Conservation (phyloP, 2,329 filamentous ascomycete species). For the Tolypocladium capitatum region DNA sequence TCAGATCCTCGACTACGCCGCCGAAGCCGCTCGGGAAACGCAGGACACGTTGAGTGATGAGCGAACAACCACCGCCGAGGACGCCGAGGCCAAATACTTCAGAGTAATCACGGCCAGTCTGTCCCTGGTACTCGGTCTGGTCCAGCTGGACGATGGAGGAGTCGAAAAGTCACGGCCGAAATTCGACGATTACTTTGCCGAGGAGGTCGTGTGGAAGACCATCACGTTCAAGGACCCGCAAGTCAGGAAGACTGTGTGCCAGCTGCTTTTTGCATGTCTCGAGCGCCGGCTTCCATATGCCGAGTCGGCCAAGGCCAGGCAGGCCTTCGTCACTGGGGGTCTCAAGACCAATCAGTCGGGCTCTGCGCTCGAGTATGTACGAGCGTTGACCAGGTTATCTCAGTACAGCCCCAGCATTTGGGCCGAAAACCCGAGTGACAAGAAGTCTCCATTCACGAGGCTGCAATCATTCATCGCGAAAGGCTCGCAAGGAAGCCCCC, state of each 20-base stretch:
- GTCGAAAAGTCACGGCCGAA: conserved; percentile 44
- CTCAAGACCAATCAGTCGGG: conserved; percentile 59
- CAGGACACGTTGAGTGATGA: conserved; percentile 77
- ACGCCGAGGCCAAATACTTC: conserved; percentile 74
- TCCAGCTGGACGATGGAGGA: conserved; percentile 36
- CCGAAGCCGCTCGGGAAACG: conserved; percentile 69
- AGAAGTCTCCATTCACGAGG: conserved; percentile 39
- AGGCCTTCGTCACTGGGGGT: conserved; percentile 56
- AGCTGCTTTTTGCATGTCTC: conserved; percentile 36
- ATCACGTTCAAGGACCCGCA: conserved; percentile 48
- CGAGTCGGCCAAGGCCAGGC: conserved; percentile 37
- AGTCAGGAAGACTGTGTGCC: conserved; percentile 37
- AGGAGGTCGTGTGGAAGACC: conserved; percentile 53
- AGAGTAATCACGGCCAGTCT: conserved; percentile 51
- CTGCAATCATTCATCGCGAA: conserved; percentile 64
- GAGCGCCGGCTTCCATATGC: conserved; percentile 33
- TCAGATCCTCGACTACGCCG: conserved; percentile 70
- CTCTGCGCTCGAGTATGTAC: conserved; percentile 59
- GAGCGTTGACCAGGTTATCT: conserved; percentile 55
- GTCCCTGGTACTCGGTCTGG: conserved; percentile 39
- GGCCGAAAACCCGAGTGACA: conserved; percentile 40
- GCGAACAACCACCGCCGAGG: conserved; percentile 68
- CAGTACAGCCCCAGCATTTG: conserved; percentile 54
- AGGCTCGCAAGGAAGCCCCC: conserved; percentile 67
- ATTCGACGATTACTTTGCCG: conserved; percentile 54